Evolutionary conservation across 83 land plant genomes (phyloP), one percentile per base, ranked within the genome.

Genomic region (Picea mariana): DNA sequence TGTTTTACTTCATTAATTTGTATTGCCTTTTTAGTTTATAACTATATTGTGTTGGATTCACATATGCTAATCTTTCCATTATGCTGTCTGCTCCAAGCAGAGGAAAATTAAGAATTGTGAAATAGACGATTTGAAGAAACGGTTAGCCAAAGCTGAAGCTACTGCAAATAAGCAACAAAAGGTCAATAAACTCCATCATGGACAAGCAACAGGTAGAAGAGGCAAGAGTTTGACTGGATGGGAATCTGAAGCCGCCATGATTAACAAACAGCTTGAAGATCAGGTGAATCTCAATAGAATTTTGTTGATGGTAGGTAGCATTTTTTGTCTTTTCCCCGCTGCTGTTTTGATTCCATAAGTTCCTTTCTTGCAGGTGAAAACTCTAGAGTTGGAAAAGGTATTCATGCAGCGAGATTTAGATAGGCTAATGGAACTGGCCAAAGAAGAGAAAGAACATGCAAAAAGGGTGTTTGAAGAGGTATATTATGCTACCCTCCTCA

Each of bases 241-340:
- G 38, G 85, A 17, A 52, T 12, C 87, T 9, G 92, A 90, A 62
- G 88, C 87, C n/a, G 71, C 82, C 60, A 23, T 83, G 52, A 81
- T 86, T 66, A 88, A 89, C 83, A 92, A 92, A 81, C 90, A 84
- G 52, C 87, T 92, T 34, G 81, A 92, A 78, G 90, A 89, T 24
- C 69, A 89, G 90, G 94, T 88, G 26, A 79, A 62, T 9, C 1
- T 38, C 11, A 17, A 5, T 6, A 16, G 1, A 1, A 23, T 58
- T 26, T n/a, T 49, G 21, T 79, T 67, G 24, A 6, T 21, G 64
- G 34, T 52, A 60, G 0, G 24, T 64, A 59, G 68, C 52, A 38
- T 59, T 24, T 1, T n/a, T n/a, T 59, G 24, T 69, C 26, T 60
- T 55, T 65, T 62, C 78, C 16, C 5, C 16, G 20, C n/a, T 42